Conservation (phyloP, 2,329 filamentous ascomycete genomes). For the Colletotrichum karsti region DNA sequence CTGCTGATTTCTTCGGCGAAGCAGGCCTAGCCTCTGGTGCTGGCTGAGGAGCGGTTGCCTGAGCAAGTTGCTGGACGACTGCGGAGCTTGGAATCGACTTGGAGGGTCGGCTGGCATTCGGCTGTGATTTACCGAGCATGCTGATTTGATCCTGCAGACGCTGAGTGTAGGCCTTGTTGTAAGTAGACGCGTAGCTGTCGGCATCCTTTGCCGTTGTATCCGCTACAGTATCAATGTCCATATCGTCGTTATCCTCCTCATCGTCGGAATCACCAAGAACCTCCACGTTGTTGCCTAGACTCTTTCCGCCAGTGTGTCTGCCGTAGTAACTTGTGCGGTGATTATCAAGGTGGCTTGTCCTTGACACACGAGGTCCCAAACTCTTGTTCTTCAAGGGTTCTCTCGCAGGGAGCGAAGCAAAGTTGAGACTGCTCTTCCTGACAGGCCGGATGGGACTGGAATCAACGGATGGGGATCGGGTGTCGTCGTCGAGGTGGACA, state of each 20-base stretch:
- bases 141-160: constrained; percentile 92
- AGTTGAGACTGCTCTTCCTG: constrained; percentile 94
- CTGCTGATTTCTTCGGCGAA: constrained; percentile 43
- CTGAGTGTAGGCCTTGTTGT: constrained; percentile 94
- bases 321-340: constrained; percentile 78
- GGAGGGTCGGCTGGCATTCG: constrained; percentile 54
- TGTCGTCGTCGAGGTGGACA: constrained; percentile 53
- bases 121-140: constrained; percentile 68
- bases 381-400: constrained; percentile 91
- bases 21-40: constrained; percentile 37
- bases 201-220: constrained; percentile 58
- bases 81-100: constrained; percentile 54
- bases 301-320: constrained; percentile 77
- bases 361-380: constrained; percentile 75
- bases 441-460: constrained; percentile 80
- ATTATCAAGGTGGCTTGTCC: constrained; percentile 81
- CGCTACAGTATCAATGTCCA: constrained; percentile 57
- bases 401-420: constrained; percentile 89
- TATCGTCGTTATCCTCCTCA: constrained; percentile 59
- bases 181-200: constrained; percentile 57
- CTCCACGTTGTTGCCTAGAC: constrained; percentile 60
- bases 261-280: constrained; percentile 54
- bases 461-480: constrained; percentile 70
- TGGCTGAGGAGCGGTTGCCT: constrained; percentile 37
- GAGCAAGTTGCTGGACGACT: constrained; percentile 40